A percentile compares a stretch with the other conserved stretches of the same genome.
Evolutionary conservation across 306 rosid species (phyloP).

Genomic region (Adenanthera pavonina): DNA sequence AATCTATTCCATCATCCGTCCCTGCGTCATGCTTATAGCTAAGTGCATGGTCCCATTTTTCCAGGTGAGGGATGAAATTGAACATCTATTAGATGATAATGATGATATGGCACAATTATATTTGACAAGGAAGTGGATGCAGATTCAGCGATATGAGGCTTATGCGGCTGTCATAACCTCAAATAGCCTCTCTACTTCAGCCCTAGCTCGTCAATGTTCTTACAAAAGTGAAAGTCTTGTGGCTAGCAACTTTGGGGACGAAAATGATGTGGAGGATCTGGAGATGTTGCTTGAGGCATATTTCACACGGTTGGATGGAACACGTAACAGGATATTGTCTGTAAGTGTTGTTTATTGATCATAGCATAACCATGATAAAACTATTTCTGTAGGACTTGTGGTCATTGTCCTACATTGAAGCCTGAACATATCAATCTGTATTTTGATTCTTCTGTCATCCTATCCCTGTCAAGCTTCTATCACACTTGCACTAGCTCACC

Average conservation of each 20-base stretch:
- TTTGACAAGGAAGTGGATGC: slow-evolving; percentile 89
- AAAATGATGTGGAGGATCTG: slow-evolving; percentile 87
- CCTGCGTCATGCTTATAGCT: slow-evolving; percentile 26
- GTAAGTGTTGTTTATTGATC: slow-evolving; percentile 58
- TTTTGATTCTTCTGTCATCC: slow-evolving; percentile 1
- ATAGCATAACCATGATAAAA: neutral
- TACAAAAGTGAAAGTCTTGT: slow-evolving; percentile 71
- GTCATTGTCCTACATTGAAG: slow-evolving; percentile 17
- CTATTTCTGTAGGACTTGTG: neutral
- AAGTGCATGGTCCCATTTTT: slow-evolving; percentile 39
- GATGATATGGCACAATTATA: slow-evolving; percentile 96
- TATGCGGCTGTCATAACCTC: slow-evolving; percentile 55
- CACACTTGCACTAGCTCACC: neutral
- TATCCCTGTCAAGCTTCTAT: neutral
- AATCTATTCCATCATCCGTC: slow-evolving; percentile 20
- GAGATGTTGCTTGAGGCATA: slow-evolving; percentile 99
- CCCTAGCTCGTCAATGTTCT: slow-evolving; percentile 61
- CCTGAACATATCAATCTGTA: slow-evolving; percentile 5
- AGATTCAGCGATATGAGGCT: slow-evolving; percentile 73
- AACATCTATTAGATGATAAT: slow-evolving; percentile 90
- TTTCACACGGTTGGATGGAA: slow-evolving; percentile 94
- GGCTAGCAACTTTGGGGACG: slow-evolving; percentile 63
- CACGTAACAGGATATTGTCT: slow-evolving; percentile 95
- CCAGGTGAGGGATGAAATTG: slow-evolving; percentile 93
- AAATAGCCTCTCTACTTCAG: slow-evolving; percentile 40